Base-by-base conservation (phyloP, 2,329 filamentous ascomycete genomes). In the Cytospora piceae region DNA sequence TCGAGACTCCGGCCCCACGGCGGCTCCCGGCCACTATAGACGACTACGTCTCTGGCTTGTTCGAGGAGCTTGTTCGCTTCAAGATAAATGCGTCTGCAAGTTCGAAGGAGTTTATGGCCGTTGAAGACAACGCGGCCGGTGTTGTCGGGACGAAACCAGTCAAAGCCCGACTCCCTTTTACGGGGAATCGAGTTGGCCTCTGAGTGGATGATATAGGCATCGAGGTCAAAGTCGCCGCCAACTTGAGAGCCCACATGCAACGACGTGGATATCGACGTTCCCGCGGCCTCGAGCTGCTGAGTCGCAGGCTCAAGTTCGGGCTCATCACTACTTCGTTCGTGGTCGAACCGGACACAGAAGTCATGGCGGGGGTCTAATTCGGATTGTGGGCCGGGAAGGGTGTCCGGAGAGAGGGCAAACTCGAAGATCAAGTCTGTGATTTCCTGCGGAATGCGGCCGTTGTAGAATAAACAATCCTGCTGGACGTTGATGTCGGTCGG, bases 1-100 rank as follows among this genome's bases (percentile, higher is more conserved):
- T 3, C 2, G 2, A 56, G 17, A 20, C 17, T 14, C 0, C 17
- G 3, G 32, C 7, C 46, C 11, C 8, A 14, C 2, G 8, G 11
- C 24, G 46, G 39, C 11, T 24, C 46, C 12, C 56, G 32, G 7
- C 56, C 55, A 3, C 37, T n/a, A 49, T n/a, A 64, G n/a, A 64
- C 24, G 11, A 60, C 20, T 4, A 27, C n/a, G 20, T 59, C 52
- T 1, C 55, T 29, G 15, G 34, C n/a, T 3, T 15, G 57, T 4
- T 29, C 34, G n/a, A 56, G 32, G n/a, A 60, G 5, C 9, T 24
- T 4, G 11, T 24, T 5, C n/a, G 57, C 37, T 0, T 67, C 58
- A 15, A 60, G 34, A 34, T 67, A 65, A 22, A 60, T 27, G 27
- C 58, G 62, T 6, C 62, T 58, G 34, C 66, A 65, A 7, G 63